Evolutionary conservation across 164 flowering plant genomes (phyloP).

Genomic region (Echeveria elegans): DNA sequence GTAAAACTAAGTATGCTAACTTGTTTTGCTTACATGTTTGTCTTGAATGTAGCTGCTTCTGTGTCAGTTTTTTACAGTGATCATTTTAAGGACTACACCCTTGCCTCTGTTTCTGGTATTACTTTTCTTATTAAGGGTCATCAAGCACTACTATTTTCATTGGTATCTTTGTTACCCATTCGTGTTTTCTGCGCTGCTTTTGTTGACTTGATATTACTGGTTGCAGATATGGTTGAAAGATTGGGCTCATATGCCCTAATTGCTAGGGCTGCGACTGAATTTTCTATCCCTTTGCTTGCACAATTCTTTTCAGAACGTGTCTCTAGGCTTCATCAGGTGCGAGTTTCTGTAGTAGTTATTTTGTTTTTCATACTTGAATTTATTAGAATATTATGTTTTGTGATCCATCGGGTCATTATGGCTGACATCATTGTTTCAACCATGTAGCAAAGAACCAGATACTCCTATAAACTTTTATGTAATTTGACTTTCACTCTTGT

Average conservation of each 20-base stretch:
- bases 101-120: slow-evolving; percentile 74
- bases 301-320: slow-evolving; percentile 53
- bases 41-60: slow-evolving; percentile 47
- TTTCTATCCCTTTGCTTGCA: slow-evolving; percentile 57
- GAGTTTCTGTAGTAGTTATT: slow-evolving; percentile 1
- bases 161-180: neutral
- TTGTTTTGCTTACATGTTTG: slow-evolving; percentile 1
- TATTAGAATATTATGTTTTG: neutral
- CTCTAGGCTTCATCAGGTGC: slow-evolving; percentile 65
- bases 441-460: neutral
- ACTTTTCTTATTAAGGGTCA: neutral
- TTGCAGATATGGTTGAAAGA: slow-evolving; percentile 89
- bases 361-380: neutral
- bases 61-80: slow-evolving; percentile 62
- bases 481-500: no score
- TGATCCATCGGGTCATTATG: neutral
- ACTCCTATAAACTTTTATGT: no score
- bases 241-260: slow-evolving; percentile 90
- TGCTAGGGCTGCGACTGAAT: slow-evolving; percentile 70
- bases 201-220: slow-evolving; percentile 9
- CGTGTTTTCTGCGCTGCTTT: neutral
- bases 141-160: neutral
- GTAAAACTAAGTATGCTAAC: neutral
- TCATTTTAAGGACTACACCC: slow-evolving; percentile 49
- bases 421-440: neutral